Evolutionary conservation across 495 filamentous ascomycete species (phyloP).

Genomic region (Geopyxis carbonaria): DNA sequence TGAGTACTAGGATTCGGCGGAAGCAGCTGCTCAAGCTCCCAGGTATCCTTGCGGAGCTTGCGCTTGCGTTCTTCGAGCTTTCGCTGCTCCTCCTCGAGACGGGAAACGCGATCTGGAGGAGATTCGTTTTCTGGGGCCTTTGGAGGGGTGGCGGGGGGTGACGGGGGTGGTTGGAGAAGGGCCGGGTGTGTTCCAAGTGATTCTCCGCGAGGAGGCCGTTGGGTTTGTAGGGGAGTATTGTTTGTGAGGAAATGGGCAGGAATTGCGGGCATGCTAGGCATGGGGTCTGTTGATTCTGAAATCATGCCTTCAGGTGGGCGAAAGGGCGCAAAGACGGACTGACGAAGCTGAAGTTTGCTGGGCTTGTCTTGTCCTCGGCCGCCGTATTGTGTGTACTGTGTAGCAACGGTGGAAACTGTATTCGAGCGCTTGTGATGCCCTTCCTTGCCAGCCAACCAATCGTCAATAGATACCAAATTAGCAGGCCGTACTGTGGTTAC

Average conservation of each 20-base stretch:
- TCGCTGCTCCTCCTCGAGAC: conserved; percentile 19
- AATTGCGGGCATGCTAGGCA: conserved; percentile 1
- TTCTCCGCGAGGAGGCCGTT: not conserved
- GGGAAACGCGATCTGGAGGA: conserved; percentile 16
- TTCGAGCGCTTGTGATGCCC: conserved; percentile 16
- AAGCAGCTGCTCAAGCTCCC: conserved; percentile 29
- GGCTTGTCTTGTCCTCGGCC: conserved; percentile 9
- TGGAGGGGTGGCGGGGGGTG: not conserved
- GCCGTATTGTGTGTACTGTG: conserved; percentile 4
- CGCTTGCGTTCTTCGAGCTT: conserved; percentile 6
- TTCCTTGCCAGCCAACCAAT: conserved; percentile 20
- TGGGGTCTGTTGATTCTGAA: not conserved
- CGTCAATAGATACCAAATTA: conserved; percentile 22
- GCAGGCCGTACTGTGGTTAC: conserved; percentile 14
- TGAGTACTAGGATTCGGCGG: conserved; percentile 41
- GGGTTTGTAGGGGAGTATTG: conserved; percentile 3
- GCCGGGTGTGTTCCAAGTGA: not conserved
- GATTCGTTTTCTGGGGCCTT: not conserved
- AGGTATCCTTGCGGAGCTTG: conserved; percentile 12
- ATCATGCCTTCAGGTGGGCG: conserved; percentile 7
- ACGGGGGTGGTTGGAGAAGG: not conserved
- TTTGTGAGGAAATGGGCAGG: conserved; percentile 4
- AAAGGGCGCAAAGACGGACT: conserved; percentile 20
- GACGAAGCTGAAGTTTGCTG: conserved; percentile 13
- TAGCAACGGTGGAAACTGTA: conserved; percentile 13